Percentiles rank a stretch among this genome's conserved stretches.
phyloP scores from a whole-genome alignment of 2,329 filamentous ascomycete genomes.

The Diaporthe vaccinii region DNA sequence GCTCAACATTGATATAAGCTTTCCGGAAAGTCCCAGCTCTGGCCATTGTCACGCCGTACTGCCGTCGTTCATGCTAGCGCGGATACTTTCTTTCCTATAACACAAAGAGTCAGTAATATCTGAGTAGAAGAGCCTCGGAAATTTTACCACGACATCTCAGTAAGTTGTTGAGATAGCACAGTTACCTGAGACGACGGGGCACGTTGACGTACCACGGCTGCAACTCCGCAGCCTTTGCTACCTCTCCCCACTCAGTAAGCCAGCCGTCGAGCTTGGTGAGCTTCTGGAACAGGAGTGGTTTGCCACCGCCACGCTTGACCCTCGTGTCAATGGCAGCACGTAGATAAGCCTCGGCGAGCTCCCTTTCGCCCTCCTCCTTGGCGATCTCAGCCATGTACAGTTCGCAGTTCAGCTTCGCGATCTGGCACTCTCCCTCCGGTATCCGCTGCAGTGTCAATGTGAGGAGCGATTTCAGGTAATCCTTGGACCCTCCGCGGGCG shows the following conservation, averaged over 20 bases:
- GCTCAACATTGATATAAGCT: constrained; percentile 43
- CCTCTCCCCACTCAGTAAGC: constrained; percentile 35
- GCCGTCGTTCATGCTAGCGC: constrained; percentile 4
- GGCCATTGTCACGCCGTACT: background rate
- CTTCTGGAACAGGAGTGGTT: background rate
- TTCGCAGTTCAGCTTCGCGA: constrained; percentile 25
- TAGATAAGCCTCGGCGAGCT: constrained; percentile 29
- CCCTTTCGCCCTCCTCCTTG: constrained; percentile 10
- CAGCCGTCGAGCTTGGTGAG: constrained; percentile 29
- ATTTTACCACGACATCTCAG: background rate
- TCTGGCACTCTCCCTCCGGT: background rate
- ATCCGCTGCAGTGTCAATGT: constrained; percentile 21
- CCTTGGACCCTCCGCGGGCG: constrained; percentile 10
- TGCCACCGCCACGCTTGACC: background rate
- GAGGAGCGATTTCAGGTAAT: constrained; percentile 22
- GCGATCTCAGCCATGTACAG: constrained; percentile 33
- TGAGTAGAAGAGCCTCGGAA: no score
- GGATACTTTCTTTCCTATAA: constrained; percentile 11
- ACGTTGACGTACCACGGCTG: background rate
- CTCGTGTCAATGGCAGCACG: constrained; percentile 26
- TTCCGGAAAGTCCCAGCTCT: no score
- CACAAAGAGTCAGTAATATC: background rate
- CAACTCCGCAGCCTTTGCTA: constrained; percentile 27
- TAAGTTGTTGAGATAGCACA: background rate
- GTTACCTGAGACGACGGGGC: background rate